A percentile compares a stretch with the other conserved stretches of the same genome.
phyloP scores from a whole-genome alignment of 225 moss, liverwort and hornwort genomes.

The Sphagnum tenellum region DNA sequence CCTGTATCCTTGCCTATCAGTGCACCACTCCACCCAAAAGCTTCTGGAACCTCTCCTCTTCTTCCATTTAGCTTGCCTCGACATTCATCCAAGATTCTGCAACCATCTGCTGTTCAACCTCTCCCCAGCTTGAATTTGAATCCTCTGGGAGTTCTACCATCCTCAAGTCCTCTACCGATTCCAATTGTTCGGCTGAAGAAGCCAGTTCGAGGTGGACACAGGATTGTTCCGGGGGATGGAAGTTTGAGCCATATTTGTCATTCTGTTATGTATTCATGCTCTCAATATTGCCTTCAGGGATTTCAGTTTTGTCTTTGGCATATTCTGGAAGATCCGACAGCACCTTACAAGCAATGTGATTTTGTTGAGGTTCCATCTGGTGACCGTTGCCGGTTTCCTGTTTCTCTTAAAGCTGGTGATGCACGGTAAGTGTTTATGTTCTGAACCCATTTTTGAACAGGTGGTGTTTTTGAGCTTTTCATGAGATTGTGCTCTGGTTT shows the following conservation, averaged over 20 bases:
- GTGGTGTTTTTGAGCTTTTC: too few relatives aligned
- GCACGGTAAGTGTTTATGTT: constrained; percentile 35
- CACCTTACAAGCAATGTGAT: constrained; percentile 90
- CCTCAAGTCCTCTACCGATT: constrained; percentile 15
- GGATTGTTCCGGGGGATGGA: too few relatives aligned
- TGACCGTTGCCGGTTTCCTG: constrained; percentile 77
- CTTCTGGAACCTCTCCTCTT: too few relatives aligned
- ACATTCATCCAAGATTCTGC: constrained; percentile 13
- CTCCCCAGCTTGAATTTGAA: too few relatives aligned
- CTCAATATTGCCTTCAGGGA: constrained; percentile 83
- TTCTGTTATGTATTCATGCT: constrained; percentile 55
- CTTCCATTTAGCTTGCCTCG: constrained; percentile 21
- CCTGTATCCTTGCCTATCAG: constrained; percentile 16
- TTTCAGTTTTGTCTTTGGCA: constrained; percentile 77
- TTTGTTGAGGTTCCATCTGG: constrained; percentile 41
- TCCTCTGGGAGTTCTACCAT: constrained; percentile 3
- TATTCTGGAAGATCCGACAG: constrained; percentile 70
- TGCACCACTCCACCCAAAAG: constrained; percentile 6
- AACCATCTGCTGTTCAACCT: constrained; percentile 24
- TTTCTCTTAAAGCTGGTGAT: constrained; percentile 60
- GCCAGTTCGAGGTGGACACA: constrained; percentile 13
- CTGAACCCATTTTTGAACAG: neutral
- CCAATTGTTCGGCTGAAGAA: constrained; percentile 13
- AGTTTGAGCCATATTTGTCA: constrained; percentile 53
- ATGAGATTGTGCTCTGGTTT: too few relatives aligned